Evolutionary conservation across 2,329 filamentous ascomycete species (phyloP), one percentile per base, ranked within the genome.

Genomic region (Elsinoe necatrix): DNA sequence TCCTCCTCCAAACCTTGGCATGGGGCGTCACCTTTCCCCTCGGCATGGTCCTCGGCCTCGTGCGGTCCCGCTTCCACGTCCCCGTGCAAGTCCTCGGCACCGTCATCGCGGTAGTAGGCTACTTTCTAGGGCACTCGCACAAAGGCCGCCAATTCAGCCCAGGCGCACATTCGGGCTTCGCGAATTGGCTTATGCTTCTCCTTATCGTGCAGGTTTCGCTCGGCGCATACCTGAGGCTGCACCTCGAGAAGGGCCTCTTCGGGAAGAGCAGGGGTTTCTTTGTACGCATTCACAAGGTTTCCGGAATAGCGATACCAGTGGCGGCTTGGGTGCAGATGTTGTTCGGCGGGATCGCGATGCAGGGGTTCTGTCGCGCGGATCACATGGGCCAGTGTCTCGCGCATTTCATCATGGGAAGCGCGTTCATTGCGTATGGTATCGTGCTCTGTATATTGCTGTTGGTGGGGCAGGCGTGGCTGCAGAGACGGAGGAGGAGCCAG

Each of bases 381-480:
- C 92, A 98, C 67, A 71, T 90, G 1, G 92, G 91, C 29, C 93
- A 98, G 71, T 98, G 93, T 72, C 74, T 88, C 41, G 93, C 93
- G 1, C 93, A 98, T 71, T 98, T 97, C 72, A 98, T 97, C 71
- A 98, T 98, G 93, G 93, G 93, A 43, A 86, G 87, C 63, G 91
- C 92, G 0, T 98, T 98, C 69, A 92, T 98, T 63, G 93, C 81
- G 27, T 98, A 98, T 66, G 93, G 89, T 25, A 86, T 96, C 56
- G 69, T 95, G 35, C 79, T 98, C 62, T 91, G 88, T 1, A 85
- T 97, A 18, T 74, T 96, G 18, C 80, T 97, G 31, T 75, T 96
- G 6, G 89, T 93, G 39, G 93, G 93, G 12, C 93, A 97, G 72
- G 73, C 83, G 29, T 96, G 90, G 89, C 74, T 98, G 57, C 83